Evolutionary conservation across 768 basidiomycete genomes (phyloP).

Genomic region (Omphalotus guepiniiformis): DNA sequence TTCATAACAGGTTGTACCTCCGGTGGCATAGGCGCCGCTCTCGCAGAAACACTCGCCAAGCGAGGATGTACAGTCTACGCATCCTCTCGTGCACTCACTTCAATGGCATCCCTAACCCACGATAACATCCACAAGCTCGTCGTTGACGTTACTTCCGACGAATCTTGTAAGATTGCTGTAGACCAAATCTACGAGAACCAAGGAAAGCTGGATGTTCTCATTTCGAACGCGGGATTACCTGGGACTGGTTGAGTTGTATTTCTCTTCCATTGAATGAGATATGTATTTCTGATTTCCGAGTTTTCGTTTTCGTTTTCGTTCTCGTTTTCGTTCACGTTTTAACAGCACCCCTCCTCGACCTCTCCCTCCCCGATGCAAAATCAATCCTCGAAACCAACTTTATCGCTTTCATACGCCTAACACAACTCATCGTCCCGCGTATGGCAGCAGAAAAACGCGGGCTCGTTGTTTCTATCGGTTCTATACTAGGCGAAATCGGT

Average conservation of each 20-base stretch:
- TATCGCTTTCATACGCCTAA: conserved; percentile 22
- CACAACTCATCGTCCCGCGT: conserved; percentile 23
- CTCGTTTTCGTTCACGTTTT: neutral
- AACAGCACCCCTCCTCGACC: conserved; percentile 24
- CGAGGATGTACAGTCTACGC: conserved; percentile 50
- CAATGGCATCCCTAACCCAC: conserved; percentile 38
- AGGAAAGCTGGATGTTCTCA: conserved; percentile 45
- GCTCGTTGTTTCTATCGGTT: conserved; percentile 27
- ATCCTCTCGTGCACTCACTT: conserved; percentile 39
- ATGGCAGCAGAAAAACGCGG: conserved; percentile 25
- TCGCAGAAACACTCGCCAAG: conserved; percentile 35
- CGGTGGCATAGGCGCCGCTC: conserved; percentile 46
- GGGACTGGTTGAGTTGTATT: neutral
- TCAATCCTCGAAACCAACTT: conserved; percentile 24
- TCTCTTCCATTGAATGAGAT: neutral
- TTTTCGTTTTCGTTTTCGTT: too few relatives aligned
- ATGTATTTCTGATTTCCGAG: neutral
- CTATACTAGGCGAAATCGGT: conserved; percentile 22
- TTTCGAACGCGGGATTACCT: conserved; percentile 48
- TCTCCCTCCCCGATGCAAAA: conserved; percentile 18
- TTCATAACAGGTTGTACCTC: conserved; percentile 47
- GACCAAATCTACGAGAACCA: conserved; percentile 36
- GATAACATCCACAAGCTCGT: conserved; percentile 29
- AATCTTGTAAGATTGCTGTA: conserved; percentile 32
- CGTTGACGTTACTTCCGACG: conserved; percentile 43